Evolutionary conservation across 2,329 filamentous ascomycete species (phyloP).

Genomic region (Davidsoniella eucalypti): DNA sequence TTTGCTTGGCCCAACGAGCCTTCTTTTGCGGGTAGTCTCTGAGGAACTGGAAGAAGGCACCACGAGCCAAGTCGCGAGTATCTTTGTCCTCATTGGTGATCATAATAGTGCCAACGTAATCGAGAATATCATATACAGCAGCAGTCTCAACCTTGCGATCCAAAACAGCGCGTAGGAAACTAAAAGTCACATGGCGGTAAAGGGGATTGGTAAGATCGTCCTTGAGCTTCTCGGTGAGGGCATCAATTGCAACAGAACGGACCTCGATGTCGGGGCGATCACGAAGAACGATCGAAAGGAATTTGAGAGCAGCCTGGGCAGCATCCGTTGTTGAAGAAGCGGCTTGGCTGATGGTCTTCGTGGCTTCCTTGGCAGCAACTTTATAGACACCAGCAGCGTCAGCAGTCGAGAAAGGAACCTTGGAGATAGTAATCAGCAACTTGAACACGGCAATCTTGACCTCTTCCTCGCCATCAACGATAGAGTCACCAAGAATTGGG

Average conservation of each 20-base stretch:
- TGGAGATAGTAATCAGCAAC: conserved; percentile 69
- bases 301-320: conserved; percentile 74
- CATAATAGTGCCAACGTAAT: conserved; percentile 82
- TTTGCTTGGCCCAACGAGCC: conserved; percentile 73
- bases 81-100: conserved; percentile 85
- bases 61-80: conserved; percentile 72
- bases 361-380: conserved; percentile 72
- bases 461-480: conserved; percentile 76
- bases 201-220: conserved; percentile 86
- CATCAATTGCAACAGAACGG: conserved; percentile 67
- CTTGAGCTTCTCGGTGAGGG: conserved; percentile 65
- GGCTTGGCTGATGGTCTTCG: conserved; percentile 61
- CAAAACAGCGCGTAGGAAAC: conserved; percentile 77
- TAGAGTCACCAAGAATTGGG: conserved; percentile 72
- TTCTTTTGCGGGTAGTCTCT: conserved; percentile 89
- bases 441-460: conserved; percentile 79
- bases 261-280: conserved; percentile 62
- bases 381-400: conserved; percentile 47
- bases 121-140: conserved; percentile 77
- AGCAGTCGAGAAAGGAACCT: conserved; percentile 61
- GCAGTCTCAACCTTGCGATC: conserved; percentile 73
- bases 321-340: conserved; percentile 68
- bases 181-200: conserved; percentile 84
- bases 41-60: conserved; percentile 85
- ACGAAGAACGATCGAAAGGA: conserved; percentile 69